Percentiles rank a stretch among this genome's conserved stretches.
Conservation (phyloP, 306 rosid genomes). For the Cucurbita ficifolia region DNA sequence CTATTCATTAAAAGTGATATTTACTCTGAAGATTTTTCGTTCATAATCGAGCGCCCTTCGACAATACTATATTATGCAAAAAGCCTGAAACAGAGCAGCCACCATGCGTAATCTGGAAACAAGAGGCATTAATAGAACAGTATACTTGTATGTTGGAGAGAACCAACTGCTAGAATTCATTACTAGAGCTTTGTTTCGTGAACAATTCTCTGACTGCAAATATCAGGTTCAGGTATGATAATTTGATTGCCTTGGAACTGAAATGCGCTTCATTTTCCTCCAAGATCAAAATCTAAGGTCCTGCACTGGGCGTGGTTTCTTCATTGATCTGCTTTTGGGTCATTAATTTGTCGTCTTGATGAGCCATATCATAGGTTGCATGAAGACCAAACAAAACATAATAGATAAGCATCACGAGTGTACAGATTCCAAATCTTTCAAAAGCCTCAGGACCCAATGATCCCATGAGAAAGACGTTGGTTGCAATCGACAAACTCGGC, state of each 20-base stretch:
- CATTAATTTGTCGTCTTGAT: constrained; percentile 23
- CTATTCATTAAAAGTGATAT: neutral
- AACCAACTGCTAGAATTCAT: neutral
- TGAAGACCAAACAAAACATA: constrained; percentile 64
- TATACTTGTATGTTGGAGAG: neutral
- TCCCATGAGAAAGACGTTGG: constrained; percentile 64
- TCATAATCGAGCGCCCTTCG: too few species aligned
- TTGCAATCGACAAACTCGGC: constrained; percentile 64
- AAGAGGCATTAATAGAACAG: neutral
- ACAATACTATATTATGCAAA: neutral
- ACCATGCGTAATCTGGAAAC: neutral
- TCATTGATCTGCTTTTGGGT: constrained; percentile 5
- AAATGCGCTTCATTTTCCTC: neutral
- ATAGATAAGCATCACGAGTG: constrained; percentile 39
- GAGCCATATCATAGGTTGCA: constrained; percentile 73
- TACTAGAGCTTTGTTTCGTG: neutral
- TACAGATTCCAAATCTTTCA: constrained; percentile 57
- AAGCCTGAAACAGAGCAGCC: too few species aligned
- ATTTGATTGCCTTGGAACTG: neutral
- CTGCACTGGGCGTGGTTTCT: constrained; percentile 18
- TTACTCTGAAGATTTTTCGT: neutral
- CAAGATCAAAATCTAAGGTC: constrained; percentile 12
- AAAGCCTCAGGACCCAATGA: constrained; percentile 36
- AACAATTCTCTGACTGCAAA: neutral
- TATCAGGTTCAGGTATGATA: neutral